phyloP scores from a whole-genome alignment of 352 stramenopile species.

The Globisporangium alternatum region DNA sequence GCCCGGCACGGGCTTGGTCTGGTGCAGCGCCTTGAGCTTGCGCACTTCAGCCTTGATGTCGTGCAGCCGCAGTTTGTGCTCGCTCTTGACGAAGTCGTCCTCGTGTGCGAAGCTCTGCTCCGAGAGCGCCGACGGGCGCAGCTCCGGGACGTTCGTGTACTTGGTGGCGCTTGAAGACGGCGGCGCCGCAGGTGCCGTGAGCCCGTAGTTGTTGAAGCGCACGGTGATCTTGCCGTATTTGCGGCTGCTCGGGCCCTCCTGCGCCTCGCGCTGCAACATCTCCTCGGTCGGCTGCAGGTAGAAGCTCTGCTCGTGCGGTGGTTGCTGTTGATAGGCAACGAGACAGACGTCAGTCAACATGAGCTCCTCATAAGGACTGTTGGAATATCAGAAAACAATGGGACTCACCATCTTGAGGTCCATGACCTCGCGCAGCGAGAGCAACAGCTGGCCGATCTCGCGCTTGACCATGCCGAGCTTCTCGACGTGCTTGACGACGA shows the following conservation, averaged over 20 bases:
- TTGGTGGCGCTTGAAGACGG: slow-evolving; percentile 21
- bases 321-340: slow-evolving; percentile 33
- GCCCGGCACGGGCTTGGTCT: slow-evolving; percentile 48
- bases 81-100: slow-evolving; percentile 59
- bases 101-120: slow-evolving; percentile 57
- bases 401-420: slow-evolving; percentile 64
- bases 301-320: slow-evolving; percentile 52
- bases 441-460: slow-evolving; percentile 64
- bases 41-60: slow-evolving; percentile 63
- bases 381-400: not conserved
- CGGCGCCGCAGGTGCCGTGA: slow-evolving; percentile 24
- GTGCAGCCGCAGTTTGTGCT: slow-evolving; percentile 38
- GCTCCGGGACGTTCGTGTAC: slow-evolving; percentile 57
- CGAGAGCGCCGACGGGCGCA: slow-evolving; percentile 46
- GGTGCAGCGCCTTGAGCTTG: slow-evolving; percentile 62
- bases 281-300: slow-evolving; percentile 60
- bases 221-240: slow-evolving; percentile 67
- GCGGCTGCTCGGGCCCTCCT: slow-evolving; percentile 46
- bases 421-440: slow-evolving; percentile 66
- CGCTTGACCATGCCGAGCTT: slow-evolving; percentile 74
- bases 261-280: slow-evolving; percentile 41
- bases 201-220: slow-evolving; percentile 67
- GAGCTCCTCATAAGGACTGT: not conserved
- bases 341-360: slow-evolving; percentile 5
- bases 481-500: slow-evolving; percentile 67